Base-by-base conservation (phyloP, 768 basidiomycete species). In the Obba rivulosa region DNA sequence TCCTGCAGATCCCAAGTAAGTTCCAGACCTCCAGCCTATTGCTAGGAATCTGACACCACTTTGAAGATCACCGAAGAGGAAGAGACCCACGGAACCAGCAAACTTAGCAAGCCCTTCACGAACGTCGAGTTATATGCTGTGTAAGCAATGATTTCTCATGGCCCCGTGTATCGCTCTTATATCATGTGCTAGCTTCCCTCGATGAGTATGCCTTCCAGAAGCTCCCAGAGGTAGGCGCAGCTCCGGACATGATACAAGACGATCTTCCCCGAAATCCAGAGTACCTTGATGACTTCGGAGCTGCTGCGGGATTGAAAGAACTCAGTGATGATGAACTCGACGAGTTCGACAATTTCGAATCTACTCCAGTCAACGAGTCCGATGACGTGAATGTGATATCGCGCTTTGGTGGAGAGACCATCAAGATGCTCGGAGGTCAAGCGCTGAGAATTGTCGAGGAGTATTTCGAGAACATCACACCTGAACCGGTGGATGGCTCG, bases 231-330 rank as follows among this genome's bases (percentile, higher is more conserved):
- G 72, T 95, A 36, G 85, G 87, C 18, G 77, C 81, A 9, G 77
- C 82, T 8, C 83, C 89, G 13, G 95, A 97, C 65, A 83, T 96
- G 81, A 85, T 98, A 48, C 71, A 74, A 25, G 95, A 98, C 57
- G 93, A 98, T 62, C 70, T 98, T 8, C 95, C 95, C 0, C 86
- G 76, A 18, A 95, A 98, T 63, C 68, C 75, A 41, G 89, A 93
- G 60, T 98, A 94, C 59, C 72, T 98, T 40, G 90, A 92, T 54
- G 80, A 78, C 45, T 89, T 90, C 54, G 83, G 86, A 35, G 69
- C 87, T 20, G 83, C 88, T 16, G 86, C 82, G 4, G 90, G 90
- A 13, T 68, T 91, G 16, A 76, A 80, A 43, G 85, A 82, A 60
- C 72, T 87, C 43, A 72, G 74, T 24, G 87, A 87, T 47, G 86